A percentile compares a stretch with the other conserved stretches of the same genome.
phyloP scores from a whole-genome alignment of 352 stramenopile species.

The Phytophthora podocarpi region DNA sequence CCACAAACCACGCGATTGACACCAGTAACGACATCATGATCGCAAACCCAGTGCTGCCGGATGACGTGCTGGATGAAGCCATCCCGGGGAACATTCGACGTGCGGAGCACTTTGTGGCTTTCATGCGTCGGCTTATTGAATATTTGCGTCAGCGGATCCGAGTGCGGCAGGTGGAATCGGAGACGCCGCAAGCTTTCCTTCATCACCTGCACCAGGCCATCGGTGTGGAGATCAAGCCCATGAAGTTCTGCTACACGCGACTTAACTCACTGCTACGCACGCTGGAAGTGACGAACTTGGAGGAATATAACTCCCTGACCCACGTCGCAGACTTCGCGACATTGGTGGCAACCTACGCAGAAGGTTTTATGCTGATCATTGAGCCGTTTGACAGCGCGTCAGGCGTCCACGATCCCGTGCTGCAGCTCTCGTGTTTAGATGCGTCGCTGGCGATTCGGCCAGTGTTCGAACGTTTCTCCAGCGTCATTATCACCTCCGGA shows the following conservation, averaged over 20 bases:
- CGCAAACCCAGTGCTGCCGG: constrained; percentile 84
- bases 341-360: constrained; percentile 96
- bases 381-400: constrained; percentile 90
- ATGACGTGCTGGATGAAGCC: constrained; percentile 96
- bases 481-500: constrained; percentile 91
- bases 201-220: constrained; percentile 94
- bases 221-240: constrained; percentile 95
- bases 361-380: constrained; percentile 99
- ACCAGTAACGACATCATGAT: constrained; percentile 69
- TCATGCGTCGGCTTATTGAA: constrained; percentile 97
- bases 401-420: constrained; percentile 81
- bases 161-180: constrained; percentile 93
- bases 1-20: constrained; percentile 48
- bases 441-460: constrained; percentile 97
- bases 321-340: constrained; percentile 98
- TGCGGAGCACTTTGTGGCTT: constrained; percentile 98
- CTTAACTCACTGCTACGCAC: constrained; percentile 96
- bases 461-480: constrained; percentile 96
- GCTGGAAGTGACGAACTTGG: constrained; percentile 96
- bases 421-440: constrained; percentile 97
- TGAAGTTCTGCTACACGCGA: constrained; percentile 98
- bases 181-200: constrained; percentile 97
- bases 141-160: constrained; percentile 88
- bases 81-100: constrained; percentile 98
- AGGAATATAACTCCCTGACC: constrained; percentile 96